These are phyloP conservation scores for Fagopyrum esculentum DNA, from an alignment of 148 eudicot species.

Conservation along the genomic window DNA sequence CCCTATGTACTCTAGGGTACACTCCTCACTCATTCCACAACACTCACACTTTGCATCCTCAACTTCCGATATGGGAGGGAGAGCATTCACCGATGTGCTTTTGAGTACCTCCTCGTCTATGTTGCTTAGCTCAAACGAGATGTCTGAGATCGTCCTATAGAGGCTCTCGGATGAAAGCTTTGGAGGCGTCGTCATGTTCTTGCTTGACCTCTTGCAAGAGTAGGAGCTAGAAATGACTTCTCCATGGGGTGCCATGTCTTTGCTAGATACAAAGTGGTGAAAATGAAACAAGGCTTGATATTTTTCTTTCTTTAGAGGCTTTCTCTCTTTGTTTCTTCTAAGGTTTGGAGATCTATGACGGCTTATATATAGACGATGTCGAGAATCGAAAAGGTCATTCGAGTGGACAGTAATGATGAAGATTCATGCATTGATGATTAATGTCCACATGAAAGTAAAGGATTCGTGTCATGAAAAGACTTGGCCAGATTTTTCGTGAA, in stretches of 20 bases:
- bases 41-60: conserved; percentile 59
- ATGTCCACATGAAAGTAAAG: background rate
- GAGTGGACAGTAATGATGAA: background rate
- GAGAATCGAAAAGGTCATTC: background rate
- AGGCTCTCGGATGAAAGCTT: conserved; percentile 40
- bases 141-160: conserved; percentile 59
- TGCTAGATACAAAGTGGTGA: background rate
- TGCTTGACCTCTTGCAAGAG: conserved; percentile 12
- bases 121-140: conserved; percentile 39
- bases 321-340: background rate
- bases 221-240: conserved; percentile 26
- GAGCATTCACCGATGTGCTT: conserved; percentile 1
- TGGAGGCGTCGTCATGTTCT: conserved; percentile 23
- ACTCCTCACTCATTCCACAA: conserved; percentile 77
- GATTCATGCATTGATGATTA: conserved; percentile 1
- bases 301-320: background rate
- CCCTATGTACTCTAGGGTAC: conserved; percentile 61
- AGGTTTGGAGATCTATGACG: background rate
- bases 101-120: conserved; percentile 18
- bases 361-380: background rate
- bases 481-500: background rate
- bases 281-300: background rate
- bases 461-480: conserved; percentile 2
- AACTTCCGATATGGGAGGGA: conserved; percentile 34
- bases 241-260: conserved; percentile 69